Percentiles rank a stretch among this genome's conserved stretches.
These are phyloP conservation scores for Sporisorium scitamineum DNA, from an alignment of 1,284 basidiomycete genomes.

Conservation along the genomic window DNA sequence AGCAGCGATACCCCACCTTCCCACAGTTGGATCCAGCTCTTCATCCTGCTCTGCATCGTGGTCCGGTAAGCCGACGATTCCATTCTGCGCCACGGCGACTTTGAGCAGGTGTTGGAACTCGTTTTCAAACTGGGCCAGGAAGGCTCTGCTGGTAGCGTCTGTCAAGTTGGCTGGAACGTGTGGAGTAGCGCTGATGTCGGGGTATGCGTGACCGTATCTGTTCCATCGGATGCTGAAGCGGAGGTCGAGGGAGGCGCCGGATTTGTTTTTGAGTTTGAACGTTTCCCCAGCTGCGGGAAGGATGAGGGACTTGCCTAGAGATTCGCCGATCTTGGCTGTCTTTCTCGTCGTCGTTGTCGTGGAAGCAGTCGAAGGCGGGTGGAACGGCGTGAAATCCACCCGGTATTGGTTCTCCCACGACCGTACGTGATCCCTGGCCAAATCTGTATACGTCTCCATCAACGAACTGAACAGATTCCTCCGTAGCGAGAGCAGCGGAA, in stretches of 20 bases:
- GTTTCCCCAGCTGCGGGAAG: background rate
- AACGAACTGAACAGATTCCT: constrained; percentile 24
- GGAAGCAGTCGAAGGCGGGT: background rate
- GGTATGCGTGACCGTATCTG: constrained; percentile 32
- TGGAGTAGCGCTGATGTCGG: constrained; percentile 5
- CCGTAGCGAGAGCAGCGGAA: constrained; percentile 26
- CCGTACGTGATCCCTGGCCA: constrained; percentile 24
- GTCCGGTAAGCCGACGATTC: constrained; percentile 19
- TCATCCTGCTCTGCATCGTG: constrained; percentile 13
- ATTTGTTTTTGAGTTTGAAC: constrained; percentile 12
- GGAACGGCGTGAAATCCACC: constrained; percentile 25
- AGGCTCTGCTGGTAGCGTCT: background rate
- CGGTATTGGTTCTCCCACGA: constrained; percentile 7
- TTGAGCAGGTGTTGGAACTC: constrained; percentile 29
- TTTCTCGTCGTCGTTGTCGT: background rate
- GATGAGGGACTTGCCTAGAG: constrained; percentile 16
- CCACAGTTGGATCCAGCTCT: constrained; percentile 1
- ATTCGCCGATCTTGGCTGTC: constrained; percentile 7
- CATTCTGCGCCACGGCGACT: constrained; percentile 11
- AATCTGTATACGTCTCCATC: constrained; percentile 29
- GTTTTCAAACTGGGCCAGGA: constrained; percentile 9
- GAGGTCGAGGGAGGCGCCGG: constrained; percentile 8
- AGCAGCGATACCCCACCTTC: constrained; percentile 24
- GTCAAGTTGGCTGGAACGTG: constrained; percentile 1
- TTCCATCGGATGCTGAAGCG: constrained; percentile 28